phyloP scores from a whole-genome alignment of 2,329 filamentous ascomycete genomes.

The Aspergillus alliaceus region DNA sequence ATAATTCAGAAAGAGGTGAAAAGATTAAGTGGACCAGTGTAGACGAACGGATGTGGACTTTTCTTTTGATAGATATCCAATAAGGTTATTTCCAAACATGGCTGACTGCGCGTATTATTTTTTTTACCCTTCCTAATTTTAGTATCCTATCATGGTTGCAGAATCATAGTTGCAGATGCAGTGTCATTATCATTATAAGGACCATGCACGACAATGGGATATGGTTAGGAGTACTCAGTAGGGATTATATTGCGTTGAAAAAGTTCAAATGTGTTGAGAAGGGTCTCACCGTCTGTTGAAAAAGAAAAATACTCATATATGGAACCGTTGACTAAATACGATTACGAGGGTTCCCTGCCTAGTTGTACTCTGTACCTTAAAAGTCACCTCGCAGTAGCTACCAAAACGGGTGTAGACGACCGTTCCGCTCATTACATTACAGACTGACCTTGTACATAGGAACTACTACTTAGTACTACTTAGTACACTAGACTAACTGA shows the following conservation, averaged over 20 bases:
- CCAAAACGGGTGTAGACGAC: not conserved
- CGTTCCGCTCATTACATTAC: no score
- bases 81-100: not conserved
- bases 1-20: not conserved
- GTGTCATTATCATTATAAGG: no score
- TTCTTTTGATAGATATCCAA: not conserved
- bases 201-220: no score
- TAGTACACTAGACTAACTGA: no score
- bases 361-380: not conserved
- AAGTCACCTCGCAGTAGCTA: not conserved
- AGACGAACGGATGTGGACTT: not conserved
- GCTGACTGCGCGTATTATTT: not conserved
- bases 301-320: no score
- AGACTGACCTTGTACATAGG: no score
- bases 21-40: no score
- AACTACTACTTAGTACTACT: no score
- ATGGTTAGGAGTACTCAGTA: no score
- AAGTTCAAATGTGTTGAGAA: not conserved
- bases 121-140: not conserved
- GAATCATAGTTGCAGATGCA: no score
- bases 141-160: not conserved
- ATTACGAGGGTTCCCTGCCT: not conserved
- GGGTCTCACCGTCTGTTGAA: no score
- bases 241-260: no score
- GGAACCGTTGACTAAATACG: not conserved